Evolutionary conservation across 331 rosid genomes (phyloP).

Genomic region (Quercus tomentella): DNA sequence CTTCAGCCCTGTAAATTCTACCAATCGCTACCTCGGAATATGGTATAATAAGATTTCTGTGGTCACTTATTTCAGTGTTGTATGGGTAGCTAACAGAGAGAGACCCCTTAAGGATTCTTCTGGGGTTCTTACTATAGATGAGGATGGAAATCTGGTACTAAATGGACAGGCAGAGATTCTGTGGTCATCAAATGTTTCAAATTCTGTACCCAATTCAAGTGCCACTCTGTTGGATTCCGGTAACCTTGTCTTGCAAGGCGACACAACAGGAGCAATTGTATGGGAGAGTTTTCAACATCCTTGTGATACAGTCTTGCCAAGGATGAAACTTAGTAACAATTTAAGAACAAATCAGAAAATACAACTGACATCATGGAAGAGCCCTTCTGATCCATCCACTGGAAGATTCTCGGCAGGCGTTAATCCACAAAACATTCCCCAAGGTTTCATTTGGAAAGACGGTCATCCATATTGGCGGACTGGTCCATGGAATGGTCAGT

Average conservation of each 20-base stretch:
- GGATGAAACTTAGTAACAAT: slow-evolving; percentile 24
- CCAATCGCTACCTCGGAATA: slow-evolving; percentile 18
- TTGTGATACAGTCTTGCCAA: slow-evolving; percentile 26
- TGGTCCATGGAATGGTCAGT: slow-evolving; percentile 32
- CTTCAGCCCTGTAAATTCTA: slow-evolving; percentile 10
- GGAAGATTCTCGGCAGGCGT: slow-evolving; percentile 4
- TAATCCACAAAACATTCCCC: background rate
- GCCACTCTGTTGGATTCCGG: slow-evolving; percentile 11
- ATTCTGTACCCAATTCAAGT: background rate
- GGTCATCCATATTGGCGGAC: background rate
- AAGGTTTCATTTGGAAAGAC: slow-evolving; percentile 2
- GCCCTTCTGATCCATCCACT: slow-evolving; percentile 6
- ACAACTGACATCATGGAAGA: slow-evolving; percentile 12
- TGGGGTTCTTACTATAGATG: slow-evolving; percentile 14
- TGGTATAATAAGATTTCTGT: background rate
- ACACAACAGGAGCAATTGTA: background rate
- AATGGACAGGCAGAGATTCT: background rate
- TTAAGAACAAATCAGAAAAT: background rate
- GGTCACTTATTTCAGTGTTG: background rate
- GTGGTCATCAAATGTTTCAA: slow-evolving; percentile 19
- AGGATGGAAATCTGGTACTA: slow-evolving; percentile 23
- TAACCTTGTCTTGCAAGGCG: background rate
- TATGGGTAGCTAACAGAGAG: slow-evolving; percentile 25
- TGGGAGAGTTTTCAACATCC: slow-evolving; percentile 51
- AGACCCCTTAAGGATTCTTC: slow-evolving; percentile 22